These are phyloP conservation scores for Claviceps digitariae DNA, from an alignment of 2,329 filamentous ascomycete species.

Conservation along the genomic window DNA sequence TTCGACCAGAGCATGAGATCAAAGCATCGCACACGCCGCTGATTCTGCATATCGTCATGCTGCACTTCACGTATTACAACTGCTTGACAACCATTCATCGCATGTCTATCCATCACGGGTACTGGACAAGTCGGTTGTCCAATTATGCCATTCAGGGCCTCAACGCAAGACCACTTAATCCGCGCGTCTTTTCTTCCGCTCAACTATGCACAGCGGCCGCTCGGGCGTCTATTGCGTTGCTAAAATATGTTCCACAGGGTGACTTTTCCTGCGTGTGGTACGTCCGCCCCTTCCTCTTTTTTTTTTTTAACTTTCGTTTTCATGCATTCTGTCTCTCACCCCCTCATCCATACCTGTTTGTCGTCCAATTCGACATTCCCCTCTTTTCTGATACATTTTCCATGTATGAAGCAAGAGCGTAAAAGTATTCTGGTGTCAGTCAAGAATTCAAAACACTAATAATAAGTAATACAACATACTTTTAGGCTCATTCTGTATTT, in stretches of 20 bases:
- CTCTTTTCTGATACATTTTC: background rate
- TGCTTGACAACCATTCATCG: constrained; percentile 94
- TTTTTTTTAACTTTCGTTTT: background rate
- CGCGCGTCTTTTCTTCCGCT: constrained; percentile 85
- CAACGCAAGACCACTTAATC: constrained; percentile 82
- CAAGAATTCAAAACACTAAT: no score
- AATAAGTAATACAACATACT: background rate
- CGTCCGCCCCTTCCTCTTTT: constrained; percentile 28
- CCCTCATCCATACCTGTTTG: no score
- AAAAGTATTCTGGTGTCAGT: no score
- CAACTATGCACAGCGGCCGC: constrained; percentile 87
- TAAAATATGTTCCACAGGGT: constrained; percentile 92
- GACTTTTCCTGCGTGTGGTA: constrained; percentile 94
- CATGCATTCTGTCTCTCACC: background rate
- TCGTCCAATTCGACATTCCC: background rate
- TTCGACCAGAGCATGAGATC: constrained; percentile 94
- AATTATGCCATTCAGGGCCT: constrained; percentile 92
- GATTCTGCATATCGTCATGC: constrained; percentile 85
- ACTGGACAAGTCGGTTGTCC: constrained; percentile 90
- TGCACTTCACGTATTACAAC: constrained; percentile 97
- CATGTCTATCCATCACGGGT: constrained; percentile 96
- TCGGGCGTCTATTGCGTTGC: constrained; percentile 78
- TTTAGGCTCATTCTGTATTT: constrained; percentile 82
- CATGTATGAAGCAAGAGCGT: no score
- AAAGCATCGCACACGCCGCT: constrained; percentile 82